A percentile compares a stretch with the other conserved stretches of the same genome.
phyloP scores from a whole-genome alignment of 1,284 basidiomycete species.

The Heterobasidion occidentale region DNA sequence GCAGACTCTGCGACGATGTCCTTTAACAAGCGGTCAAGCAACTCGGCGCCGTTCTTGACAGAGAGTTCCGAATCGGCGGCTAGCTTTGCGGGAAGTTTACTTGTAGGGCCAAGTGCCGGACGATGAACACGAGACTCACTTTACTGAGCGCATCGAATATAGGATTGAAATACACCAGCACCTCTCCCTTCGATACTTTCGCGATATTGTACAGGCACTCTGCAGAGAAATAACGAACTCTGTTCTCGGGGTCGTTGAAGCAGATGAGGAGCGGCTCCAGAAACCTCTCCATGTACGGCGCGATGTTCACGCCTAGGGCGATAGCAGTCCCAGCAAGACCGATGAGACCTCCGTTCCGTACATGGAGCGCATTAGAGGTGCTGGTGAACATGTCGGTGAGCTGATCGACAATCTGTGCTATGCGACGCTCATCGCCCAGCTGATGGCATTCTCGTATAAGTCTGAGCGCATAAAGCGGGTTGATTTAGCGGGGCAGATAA shows the following conservation, averaged over 20 bases:
- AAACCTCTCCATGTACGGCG: conserved; percentile 91
- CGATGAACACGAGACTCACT: conserved; percentile 36
- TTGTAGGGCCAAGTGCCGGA: conserved; percentile 1
- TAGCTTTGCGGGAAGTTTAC: conserved; percentile 46
- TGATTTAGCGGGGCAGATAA: not conserved
- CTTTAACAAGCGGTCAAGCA: conserved; percentile 95
- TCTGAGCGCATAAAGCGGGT: conserved; percentile 21
- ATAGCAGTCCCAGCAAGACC: conserved; percentile 96
- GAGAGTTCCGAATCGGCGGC: conserved; percentile 94
- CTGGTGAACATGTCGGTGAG: conserved; percentile 90
- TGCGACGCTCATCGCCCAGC: conserved; percentile 74
- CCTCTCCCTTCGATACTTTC: conserved; percentile 97
- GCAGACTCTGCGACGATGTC: conserved; percentile 98
- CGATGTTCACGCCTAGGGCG: conserved; percentile 88
- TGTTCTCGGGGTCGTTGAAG: conserved; percentile 91
- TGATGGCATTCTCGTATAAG: conserved; percentile 79
- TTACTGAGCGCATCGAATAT: conserved; percentile 97
- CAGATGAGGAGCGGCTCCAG: conserved; percentile 88
- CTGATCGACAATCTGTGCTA: conserved; percentile 88
- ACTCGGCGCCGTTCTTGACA: conserved; percentile 97
- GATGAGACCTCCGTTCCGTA: conserved; percentile 93
- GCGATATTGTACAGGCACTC: conserved; percentile 98
- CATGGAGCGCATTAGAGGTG: conserved; percentile 74
- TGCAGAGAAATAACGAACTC: conserved; percentile 95
- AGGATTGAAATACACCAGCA: conserved; percentile 96